Evolutionary conservation across 805 yeast species (phyloP).

Genomic region (Teunomyces barrocoloradensis): DNA sequence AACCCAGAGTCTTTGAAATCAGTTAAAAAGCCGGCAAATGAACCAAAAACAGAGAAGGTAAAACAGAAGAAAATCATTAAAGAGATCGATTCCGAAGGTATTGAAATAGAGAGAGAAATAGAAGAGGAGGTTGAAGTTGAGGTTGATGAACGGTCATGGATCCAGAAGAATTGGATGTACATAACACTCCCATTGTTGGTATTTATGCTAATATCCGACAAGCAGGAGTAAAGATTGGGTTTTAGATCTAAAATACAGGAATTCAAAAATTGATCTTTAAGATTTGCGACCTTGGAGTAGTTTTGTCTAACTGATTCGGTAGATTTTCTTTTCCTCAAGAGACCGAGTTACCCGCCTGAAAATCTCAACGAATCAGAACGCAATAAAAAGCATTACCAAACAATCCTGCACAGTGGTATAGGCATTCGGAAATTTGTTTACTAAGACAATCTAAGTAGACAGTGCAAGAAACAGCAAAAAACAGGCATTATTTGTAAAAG

Average conservation of each 20-base stretch:
- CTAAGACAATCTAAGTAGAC: background rate
- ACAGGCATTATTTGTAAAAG: background rate
- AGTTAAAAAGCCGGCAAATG: slow-evolving; percentile 5
- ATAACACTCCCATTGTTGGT: slow-evolving; percentile 47
- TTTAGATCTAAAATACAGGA: background rate
- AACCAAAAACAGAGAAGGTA: slow-evolving; percentile 11
- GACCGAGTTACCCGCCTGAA: background rate
- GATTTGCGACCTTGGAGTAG: no score
- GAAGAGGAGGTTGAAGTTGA: slow-evolving; percentile 20
- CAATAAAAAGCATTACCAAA: slow-evolving; percentile 1
- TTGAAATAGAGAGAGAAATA: slow-evolving; percentile 17
- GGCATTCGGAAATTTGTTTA: background rate
- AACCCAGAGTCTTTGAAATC: slow-evolving; percentile 17
- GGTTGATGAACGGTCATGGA: slow-evolving; percentile 40
- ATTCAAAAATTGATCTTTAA: background rate
- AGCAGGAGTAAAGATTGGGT: slow-evolving; percentile 3
- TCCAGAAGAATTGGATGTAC: slow-evolving; percentile 64
- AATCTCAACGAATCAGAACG: slow-evolving; percentile 1
- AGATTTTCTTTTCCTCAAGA: background rate
- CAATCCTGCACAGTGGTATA: background rate
- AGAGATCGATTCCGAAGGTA: slow-evolving; percentile 23
- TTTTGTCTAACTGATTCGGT: background rate
- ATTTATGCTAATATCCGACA: slow-evolving; percentile 30
- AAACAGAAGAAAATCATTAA: slow-evolving; percentile 16
- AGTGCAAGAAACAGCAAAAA: background rate